Conservation (phyloP, 75 land plant genomes). For the Azolla pinnata region DNA sequence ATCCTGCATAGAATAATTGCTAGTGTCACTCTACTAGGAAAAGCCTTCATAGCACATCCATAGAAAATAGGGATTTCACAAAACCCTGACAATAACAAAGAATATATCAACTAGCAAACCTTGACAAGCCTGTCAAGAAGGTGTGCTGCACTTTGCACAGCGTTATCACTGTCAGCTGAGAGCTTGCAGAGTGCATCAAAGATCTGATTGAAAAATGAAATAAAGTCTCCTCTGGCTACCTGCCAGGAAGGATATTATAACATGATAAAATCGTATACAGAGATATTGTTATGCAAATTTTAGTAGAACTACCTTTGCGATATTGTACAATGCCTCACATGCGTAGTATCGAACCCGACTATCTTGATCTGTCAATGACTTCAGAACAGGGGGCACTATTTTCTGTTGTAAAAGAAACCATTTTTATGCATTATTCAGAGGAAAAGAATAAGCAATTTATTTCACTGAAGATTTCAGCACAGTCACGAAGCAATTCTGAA, state of each 20-base stretch:
- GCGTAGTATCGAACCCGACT: conserved; percentile 97
- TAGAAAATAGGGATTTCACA: not conserved
- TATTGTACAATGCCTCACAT: conserved; percentile 98
- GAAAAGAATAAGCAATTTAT: too few species aligned
- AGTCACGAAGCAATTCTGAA: too few species aligned
- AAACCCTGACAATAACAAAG: not conserved
- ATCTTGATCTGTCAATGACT: conserved; percentile 87
- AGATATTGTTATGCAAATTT: conserved; percentile 4
- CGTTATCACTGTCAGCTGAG: conserved; percentile 91
- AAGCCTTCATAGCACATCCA: not conserved
- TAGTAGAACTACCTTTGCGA: conserved; percentile 70
- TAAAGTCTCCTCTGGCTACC: conserved; percentile 98
- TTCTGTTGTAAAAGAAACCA: conserved; percentile 27
- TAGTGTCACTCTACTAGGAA: not conserved
- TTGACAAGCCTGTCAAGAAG: conserved; percentile 94
- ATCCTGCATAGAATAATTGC: conserved; percentile 50
- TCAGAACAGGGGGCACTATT: conserved; percentile 92
- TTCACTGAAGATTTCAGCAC: too few species aligned
- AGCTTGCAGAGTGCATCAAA: conserved; percentile 99
- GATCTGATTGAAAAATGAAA: conserved; percentile 84
- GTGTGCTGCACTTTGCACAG: conserved; percentile 99
- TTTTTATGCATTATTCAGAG: not conserved
- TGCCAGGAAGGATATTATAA: conserved; percentile 24
- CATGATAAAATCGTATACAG: too few species aligned
- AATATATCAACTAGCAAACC: conserved; percentile 27